Evolutionary conservation across 2,329 filamentous ascomycete genomes (phyloP), one percentile per base, ranked within the genome.

Genomic region (Elsinoe perseae): DNA sequence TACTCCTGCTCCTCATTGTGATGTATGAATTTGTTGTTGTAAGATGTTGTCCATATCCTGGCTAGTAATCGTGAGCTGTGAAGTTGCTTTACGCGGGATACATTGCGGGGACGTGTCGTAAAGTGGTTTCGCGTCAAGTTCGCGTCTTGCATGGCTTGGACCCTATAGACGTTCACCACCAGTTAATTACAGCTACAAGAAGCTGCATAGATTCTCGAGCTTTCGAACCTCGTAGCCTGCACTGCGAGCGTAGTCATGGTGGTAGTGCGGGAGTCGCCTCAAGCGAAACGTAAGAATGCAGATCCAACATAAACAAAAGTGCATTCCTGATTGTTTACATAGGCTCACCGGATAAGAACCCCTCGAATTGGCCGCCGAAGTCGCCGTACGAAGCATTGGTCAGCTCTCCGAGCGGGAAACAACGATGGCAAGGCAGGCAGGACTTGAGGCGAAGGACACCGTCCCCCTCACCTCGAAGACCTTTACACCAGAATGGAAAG

Each of bases 351-450:
- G 70, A 75, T 62, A 68, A 68, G 68, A 68, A 71, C 69, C 60
- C 73, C 66, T 57, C 62, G 16, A 64, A 71, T 65, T 85, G 82
- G 82, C 82, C 82, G 57, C 82, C 82, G 16, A 75, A 78, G 64
- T 85, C 82, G 18, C 81, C 82, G 14, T 76, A 78, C 63, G 79
- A 84, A 60, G 82, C 81, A 20, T 73, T 85, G 14, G 71, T 84
- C 57, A 82, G 78, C 66, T 85, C 91, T 2, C 92, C 92, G 1
- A 82, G 85, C 62, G 92, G 90, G 54, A 85, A 90, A 64, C 83
- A 85, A 68, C 85, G 83, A 68, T 82, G 89, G 65, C 80, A 85
- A 68, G 81, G 84, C 59, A 76, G 86, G 64, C 80, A 82, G 61
- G 80, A 84, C 61, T 54, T 58, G 6, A 56, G 57, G 18, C 63